Evolutionary conservation across 2,329 filamentous ascomycete species (phyloP), one percentile per base, ranked within the genome.

Genomic region (Amauroascus niger): DNA sequence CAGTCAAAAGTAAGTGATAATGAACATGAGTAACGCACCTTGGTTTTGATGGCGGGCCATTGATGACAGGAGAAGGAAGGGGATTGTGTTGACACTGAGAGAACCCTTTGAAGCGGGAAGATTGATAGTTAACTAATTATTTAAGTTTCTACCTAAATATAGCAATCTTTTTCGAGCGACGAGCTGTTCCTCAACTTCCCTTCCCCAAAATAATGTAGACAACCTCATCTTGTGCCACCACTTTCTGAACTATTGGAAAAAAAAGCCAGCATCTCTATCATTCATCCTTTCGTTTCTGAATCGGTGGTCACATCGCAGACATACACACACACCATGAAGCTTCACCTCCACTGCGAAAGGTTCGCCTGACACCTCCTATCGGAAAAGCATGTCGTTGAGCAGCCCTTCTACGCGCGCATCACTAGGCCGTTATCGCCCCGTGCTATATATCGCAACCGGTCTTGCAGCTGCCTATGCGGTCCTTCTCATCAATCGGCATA

Each of bases 391-490:
- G 51, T 32, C 43, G 22, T 33, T 49, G 11, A 48, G 45, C 32
- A 48, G 35, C 35, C 22, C 33, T 6, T 41, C 51, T 2, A 43
- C 33, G n/a, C 35, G 43, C 14, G 40, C 35, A 22, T 48, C 51
- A 5, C 44, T 49, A 8, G 35, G 43, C 28, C 51, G 51, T 24
- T 72, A 72, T 52, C 69, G 69, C 49, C 70, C 70, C 24, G 59
- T 67, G 30, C 60, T 73, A 22, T 71, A 70, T 61, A 61, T 72
- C n/a, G 62, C 71, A 37, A 68, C 70, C 35, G 71, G 71, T 8
- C 63, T 71, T 37, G 69, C 67, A 39, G 68, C 69, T 32, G 67
- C 71, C 14, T 72, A 70, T 55, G 70, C 69, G n/a, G 58, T 73
- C 35, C 61, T 71, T 13, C 69, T 71, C 39, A 65, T 71, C 22